phyloP scores from a whole-genome alignment of 1,139 yeast genomes.

The Blastobotrys illinoisensis region DNA sequence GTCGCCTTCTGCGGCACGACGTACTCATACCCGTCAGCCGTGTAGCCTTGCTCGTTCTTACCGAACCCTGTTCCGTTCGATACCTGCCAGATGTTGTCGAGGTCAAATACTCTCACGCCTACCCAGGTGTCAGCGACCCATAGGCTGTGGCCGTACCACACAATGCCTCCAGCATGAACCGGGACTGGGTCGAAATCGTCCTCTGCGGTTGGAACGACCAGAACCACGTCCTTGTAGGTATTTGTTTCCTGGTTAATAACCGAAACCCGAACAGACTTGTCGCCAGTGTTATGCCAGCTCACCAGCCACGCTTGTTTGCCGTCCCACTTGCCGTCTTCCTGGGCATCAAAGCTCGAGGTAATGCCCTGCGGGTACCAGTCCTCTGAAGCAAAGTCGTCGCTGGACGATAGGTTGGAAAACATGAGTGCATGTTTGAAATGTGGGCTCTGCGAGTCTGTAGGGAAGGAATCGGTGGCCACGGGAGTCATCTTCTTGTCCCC shows the following conservation, averaged over 20 bases:
- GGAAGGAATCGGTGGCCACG: not conserved
- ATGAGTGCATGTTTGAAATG: slow-evolving; percentile 5
- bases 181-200: slow-evolving; percentile 10
- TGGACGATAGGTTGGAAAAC: slow-evolving; percentile 4
- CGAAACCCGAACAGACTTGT: slow-evolving; percentile 6
- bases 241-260: slow-evolving; percentile 8
- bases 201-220: slow-evolving; percentile 10
- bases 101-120: slow-evolving; percentile 9
- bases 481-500: slow-evolving; percentile 8
- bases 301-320: slow-evolving; percentile 9
- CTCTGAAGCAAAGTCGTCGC: slow-evolving; percentile 6
- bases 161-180: slow-evolving; percentile 11
- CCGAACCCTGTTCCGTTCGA: slow-evolving; percentile 5
- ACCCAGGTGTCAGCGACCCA: slow-evolving; percentile 11
- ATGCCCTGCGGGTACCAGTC: slow-evolving; percentile 12
- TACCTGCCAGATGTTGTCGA: slow-evolving; percentile 9
- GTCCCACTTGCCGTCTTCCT: slow-evolving; percentile 10
- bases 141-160: slow-evolving; percentile 10
- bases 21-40: slow-evolving; percentile 11
- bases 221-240: slow-evolving; percentile 8
- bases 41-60: slow-evolving; percentile 4
- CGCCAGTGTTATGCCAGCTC: slow-evolving; percentile 6
- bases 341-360: slow-evolving; percentile 11
- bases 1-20: slow-evolving; percentile 10
- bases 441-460: not conserved